Base-by-base conservation (phyloP, 805 yeast genomes). In the baker's yeast (Saccharomyces cerevisiae) region DNA sequence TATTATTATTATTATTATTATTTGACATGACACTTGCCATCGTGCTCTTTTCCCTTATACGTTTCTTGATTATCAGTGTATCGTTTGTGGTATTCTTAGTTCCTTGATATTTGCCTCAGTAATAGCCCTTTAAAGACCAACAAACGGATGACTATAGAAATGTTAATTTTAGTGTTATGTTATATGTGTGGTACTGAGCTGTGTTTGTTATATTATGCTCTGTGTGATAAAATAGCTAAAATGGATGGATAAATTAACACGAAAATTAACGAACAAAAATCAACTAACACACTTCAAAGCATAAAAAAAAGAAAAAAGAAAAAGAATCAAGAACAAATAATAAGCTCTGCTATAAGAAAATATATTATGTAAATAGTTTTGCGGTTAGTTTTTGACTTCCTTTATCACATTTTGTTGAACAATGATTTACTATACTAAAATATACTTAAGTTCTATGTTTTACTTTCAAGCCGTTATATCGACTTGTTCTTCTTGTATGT, bases 401-500 rank as follows among this genome's bases (percentile, higher is more conserved):
- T 36, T 17, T 17, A 17, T 17, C n/a, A 2, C 5, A n/a, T 36
- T 36, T 36, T 17, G 24, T 17, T 36, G 43, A 22, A 36, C 22
- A 17, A 24, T 36, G 8, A 32, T 36, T 36, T 36, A 6, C 17
- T 36, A 36, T 36, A 36, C 22, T 36, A 17, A 17, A 17, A 17
- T 36, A 17, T 36, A 36, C 17, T 11, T 49, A 41, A 31, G 17
- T 52, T 46, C 10, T 46, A 46, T 22, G n/a, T 46, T 46, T 9
- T 26, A 21, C 41, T 28, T 43, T 54, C 57, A 63, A 51, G 65
- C 72, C 24, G 67, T 62, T 28, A 65, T 62, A 55, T 79, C 72
- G 29, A 76, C 71, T 43, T 79, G 77, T 56, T 82, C 81, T 63
- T 85, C 91, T 61, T 84, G 82, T 29, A 87, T 84, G 56, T 86